Conservation (phyloP, 2,329 filamentous ascomycete species). For the Eurotiales sp. region DNA sequence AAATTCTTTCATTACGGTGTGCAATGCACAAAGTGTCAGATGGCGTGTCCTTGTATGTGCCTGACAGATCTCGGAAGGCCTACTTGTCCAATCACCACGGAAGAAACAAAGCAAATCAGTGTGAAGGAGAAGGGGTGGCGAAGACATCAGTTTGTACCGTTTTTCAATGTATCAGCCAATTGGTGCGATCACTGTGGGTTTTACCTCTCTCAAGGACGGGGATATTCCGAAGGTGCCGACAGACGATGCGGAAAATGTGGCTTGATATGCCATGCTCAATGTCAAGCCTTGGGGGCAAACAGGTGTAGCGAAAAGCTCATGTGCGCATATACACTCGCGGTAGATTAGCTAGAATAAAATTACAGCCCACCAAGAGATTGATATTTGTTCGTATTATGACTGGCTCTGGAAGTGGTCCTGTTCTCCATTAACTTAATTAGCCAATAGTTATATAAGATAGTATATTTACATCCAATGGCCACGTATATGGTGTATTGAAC, state of each 20-base stretch:
- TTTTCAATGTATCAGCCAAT: slow-evolving; percentile 8
- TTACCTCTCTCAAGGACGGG: slow-evolving; percentile 5
- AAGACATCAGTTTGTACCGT: slow-evolving; percentile 9
- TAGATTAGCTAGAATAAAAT: no score
- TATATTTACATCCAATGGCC: neutral
- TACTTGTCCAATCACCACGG: neutral
- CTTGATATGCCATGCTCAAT: slow-evolving; percentile 6
- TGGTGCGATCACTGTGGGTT: slow-evolving; percentile 5
- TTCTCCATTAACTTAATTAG: no score
- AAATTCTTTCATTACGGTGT: neutral
- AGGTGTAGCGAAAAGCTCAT: neutral
- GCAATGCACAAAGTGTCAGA: slow-evolving; percentile 5
- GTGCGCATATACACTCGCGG: neutral
- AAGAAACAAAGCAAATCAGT: neutral
- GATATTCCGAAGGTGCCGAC: slow-evolving; percentile 1
- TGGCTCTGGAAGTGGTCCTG: no score
- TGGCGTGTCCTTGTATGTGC: neutral
- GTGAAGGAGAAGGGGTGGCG: no score
- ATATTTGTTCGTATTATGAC: no score
- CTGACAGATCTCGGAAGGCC: neutral
- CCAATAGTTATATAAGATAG: neutral
- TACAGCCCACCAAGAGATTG: no score
- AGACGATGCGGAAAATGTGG: slow-evolving; percentile 3
- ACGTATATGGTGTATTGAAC: no score
- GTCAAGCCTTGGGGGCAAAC: neutral